Percentiles rank a stretch among this genome's conserved stretches.
Evolutionary conservation across 768 basidiomycete genomes (phyloP).

Genomic region (Tricholoma bakamatsutake): DNA sequence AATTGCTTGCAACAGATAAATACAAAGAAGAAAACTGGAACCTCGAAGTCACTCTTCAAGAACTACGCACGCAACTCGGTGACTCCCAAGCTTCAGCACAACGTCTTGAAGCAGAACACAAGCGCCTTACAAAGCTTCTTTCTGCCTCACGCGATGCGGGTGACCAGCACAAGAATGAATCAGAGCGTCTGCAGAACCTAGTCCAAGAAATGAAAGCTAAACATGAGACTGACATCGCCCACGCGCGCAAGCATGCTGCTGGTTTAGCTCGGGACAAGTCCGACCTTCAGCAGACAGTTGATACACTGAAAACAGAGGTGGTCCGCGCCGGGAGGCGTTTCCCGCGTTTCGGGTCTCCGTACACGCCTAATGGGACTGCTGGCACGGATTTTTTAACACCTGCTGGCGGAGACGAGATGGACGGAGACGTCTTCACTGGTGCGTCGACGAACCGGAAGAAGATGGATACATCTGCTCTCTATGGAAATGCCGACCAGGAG

Average conservation of each 20-base stretch:
- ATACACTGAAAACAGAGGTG: slow-evolving; percentile 68
- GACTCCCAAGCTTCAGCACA: slow-evolving; percentile 60
- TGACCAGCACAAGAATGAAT: slow-evolving; percentile 85
- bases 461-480: slow-evolving; percentile 37
- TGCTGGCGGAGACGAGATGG: slow-evolving; percentile 44
- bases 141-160: slow-evolving; percentile 64
- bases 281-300: slow-evolving; percentile 79
- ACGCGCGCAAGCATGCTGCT: slow-evolving; percentile 82
- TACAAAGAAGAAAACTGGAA: slow-evolving; percentile 99
- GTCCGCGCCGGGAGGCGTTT: slow-evolving; percentile 57
- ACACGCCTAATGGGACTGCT: slow-evolving; percentile 56
- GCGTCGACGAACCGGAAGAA: slow-evolving; percentile 58
- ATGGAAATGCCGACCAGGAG: slow-evolving; percentile 31
- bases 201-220: slow-evolving; percentile 78
- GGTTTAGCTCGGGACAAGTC: slow-evolving; percentile 88
- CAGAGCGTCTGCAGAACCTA: slow-evolving; percentile 57
- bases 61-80: slow-evolving; percentile 64
- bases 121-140: slow-evolving; percentile 72
- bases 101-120: slow-evolving; percentile 78
- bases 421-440: slow-evolving; percentile 64
- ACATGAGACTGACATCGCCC: slow-evolving; percentile 93
- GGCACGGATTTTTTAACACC: slow-evolving; percentile 44
- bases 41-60: slow-evolving; percentile 88
- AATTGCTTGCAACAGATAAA: slow-evolving; percentile 51
- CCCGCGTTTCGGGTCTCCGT: slow-evolving; percentile 64